These are phyloP conservation scores for Stromatinia cepivora DNA, from an alignment of 2,329 filamentous ascomycete genomes.

Conservation along the genomic window DNA sequence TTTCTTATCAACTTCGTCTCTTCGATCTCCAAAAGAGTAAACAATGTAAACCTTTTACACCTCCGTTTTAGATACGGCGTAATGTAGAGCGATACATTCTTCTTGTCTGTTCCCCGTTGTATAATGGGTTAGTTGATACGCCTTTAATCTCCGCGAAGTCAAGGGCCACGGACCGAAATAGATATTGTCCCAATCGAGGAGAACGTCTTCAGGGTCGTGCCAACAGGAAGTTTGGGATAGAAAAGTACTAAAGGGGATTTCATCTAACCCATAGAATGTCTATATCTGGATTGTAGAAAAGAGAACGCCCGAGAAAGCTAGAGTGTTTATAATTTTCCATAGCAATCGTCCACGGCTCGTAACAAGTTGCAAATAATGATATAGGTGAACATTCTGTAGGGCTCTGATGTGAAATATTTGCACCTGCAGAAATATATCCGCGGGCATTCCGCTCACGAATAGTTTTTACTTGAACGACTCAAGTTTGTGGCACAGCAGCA, in stretches of 20 bases:
- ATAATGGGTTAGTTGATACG: background rate
- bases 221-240: accelerated
- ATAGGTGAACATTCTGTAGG: background rate
- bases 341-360: background rate
- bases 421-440: background rate
- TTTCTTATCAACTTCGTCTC: background rate
- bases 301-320: background rate
- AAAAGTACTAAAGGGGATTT: background rate
- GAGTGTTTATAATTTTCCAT: background rate
- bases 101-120: background rate
- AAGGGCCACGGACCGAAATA: background rate
- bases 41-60: background rate
- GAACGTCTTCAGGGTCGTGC: background rate
- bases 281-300: background rate
- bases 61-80: background rate
- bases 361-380: background rate
- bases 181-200: background rate
- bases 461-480: background rate
- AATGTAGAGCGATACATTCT: background rate
- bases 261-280: background rate
- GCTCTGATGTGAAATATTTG: background rate
- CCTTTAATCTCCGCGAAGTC: background rate
- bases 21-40: constrained; percentile 20
- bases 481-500: background rate
- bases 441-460: background rate